Evolutionary conservation across 768 basidiomycete genomes (phyloP), one percentile per base, ranked within the genome.

Genomic region (Chalciporus piperatus): DNA sequence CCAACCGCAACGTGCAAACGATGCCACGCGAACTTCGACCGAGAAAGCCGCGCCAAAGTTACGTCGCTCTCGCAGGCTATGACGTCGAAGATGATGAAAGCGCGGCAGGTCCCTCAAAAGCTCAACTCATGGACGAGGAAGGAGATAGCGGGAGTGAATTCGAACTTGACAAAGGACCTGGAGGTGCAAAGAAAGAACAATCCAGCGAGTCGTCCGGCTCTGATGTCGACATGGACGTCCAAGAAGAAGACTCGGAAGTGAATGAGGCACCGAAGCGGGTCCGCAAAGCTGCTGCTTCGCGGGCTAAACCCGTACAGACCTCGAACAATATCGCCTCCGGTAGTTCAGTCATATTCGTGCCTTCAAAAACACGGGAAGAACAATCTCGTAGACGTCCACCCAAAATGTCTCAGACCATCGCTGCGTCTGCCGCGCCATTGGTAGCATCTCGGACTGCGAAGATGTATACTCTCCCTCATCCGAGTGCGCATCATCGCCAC

Each of bases 401-500:
- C 3, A 58, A 10, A 42, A 49, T 51, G 41, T 52, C 52, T 42
- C 55, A 48, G 22, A 41, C n/a, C 10, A 17, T 47, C 10, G 43
- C 55, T 3, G 50, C 39, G 41, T 28, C 59, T 30, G 48, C 53
- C 20, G 42, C 56, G 3, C 27, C 51, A 32, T 19, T 45, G 22
- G 14, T 52, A 11, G 20, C 47, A 2, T 53, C 54, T 11, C 64
- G 68, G n/a, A 11, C 41, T 6, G 55, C 57, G 7, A 70, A 84
- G 62, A 79, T 74, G 60, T 81, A 85, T 54, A 68, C 75, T 16
- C 72, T 85, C 12, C 86, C 85, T 1, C 79, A 78, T 12, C 85
- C 85, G 1, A 85, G 78, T 52, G 72, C 83, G 1, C 81, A 90
- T 52, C 89, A 91, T 64, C 77, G 89, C 43, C 89, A 92, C 61